Evolutionary conservation across 495 filamentous ascomycete species (phyloP).

Genomic region (Neurospora cerealis): DNA sequence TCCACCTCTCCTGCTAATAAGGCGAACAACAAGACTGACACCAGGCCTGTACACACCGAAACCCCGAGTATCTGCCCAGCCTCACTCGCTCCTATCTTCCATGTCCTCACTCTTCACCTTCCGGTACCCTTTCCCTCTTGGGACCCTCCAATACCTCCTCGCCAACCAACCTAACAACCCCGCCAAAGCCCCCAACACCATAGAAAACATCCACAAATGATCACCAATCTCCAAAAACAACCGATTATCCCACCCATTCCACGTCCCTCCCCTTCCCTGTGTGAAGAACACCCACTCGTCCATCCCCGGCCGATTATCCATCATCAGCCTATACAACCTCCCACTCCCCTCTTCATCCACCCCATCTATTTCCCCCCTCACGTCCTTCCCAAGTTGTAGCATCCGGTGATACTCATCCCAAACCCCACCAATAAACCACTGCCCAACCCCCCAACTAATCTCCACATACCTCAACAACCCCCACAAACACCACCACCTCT

Average conservation of each 20-base stretch:
- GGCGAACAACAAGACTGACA: background rate
- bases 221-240: conserved; percentile 25
- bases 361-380: conserved; percentile 9
- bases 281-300: conserved; percentile 35
- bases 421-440: conserved; percentile 72
- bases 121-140: conserved; percentile 4
- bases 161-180: conserved; percentile 3
- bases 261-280: conserved; percentile 31
- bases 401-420: conserved; percentile 60
- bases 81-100: background rate
- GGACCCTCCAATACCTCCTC: background rate
- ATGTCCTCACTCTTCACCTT: background rate
- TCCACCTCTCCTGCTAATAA: background rate
- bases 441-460: conserved; percentile 81
- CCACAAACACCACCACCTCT: background rate
- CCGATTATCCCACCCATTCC: conserved; percentile 34
- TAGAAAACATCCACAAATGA: conserved; percentile 28
- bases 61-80: background rate
- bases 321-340: conserved; percentile 27
- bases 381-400: conserved; percentile 4
- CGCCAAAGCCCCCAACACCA: conserved; percentile 10
- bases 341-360: conserved; percentile 10
- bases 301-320: conserved; percentile 28
- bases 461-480: conserved; percentile 65
- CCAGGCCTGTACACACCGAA: background rate